Evolutionary conservation across 108 stramenopile species (phyloP).

Genomic region (Schizochytrium sp.): DNA sequence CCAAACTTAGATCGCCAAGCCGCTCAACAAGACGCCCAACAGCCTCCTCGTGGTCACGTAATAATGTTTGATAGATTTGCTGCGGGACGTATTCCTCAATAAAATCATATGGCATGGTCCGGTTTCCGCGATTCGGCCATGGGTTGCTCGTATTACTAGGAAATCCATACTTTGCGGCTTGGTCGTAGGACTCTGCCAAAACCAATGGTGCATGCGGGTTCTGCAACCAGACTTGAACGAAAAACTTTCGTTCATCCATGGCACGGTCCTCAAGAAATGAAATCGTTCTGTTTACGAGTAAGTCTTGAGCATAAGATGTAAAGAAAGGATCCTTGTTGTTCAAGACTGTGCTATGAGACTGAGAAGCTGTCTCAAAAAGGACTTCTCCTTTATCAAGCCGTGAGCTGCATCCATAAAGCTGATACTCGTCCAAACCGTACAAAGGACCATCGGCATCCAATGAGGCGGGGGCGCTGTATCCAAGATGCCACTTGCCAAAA

Average conservation of each 20-base stretch:
- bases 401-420: constrained; percentile 8
- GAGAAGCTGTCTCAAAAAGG: constrained; percentile 22
- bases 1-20: neutral
- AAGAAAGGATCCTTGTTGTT: constrained; percentile 14
- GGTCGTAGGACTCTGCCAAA: constrained; percentile 30
- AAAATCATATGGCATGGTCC: neutral
- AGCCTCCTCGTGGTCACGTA: constrained; percentile 37
- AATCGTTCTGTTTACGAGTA: constrained; percentile 2
- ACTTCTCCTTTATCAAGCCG: neutral
- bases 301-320: constrained; percentile 15
- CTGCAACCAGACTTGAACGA: constrained; percentile 16
- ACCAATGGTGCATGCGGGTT: constrained; percentile 53
- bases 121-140: neutral
- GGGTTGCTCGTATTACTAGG: constrained; percentile 28
- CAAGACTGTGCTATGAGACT: neutral
- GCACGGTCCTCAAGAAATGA: neutral
- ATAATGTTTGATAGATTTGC: constrained; percentile 46
- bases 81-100: constrained; percentile 18
- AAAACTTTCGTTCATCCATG: neutral
- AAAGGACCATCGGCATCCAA: neutral
- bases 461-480: neutral
- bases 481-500: constrained; percentile 58
- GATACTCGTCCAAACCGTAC: constrained; percentile 58
- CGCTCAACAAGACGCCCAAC: neutral
- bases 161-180: constrained; percentile 35